These are phyloP conservation scores for Trichoderma atrobrunneum DNA, from an alignment of 2,329 filamentous ascomycete genomes.

Conservation along the genomic window DNA sequence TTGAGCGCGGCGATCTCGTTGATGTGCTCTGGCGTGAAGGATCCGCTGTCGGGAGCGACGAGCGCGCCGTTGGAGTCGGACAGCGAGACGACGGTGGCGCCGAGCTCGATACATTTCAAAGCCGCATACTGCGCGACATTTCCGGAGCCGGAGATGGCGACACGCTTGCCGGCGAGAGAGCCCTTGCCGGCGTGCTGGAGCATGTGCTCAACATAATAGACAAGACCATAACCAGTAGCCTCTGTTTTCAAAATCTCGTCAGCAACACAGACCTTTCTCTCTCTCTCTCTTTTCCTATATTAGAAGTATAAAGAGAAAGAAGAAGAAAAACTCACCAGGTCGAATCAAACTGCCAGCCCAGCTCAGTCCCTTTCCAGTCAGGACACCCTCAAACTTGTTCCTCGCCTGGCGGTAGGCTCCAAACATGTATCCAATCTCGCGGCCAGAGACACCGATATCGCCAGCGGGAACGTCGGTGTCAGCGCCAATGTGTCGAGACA, in stretches of 20 bases:
- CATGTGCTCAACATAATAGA: conserved; percentile 97
- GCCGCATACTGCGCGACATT: conserved; percentile 98
- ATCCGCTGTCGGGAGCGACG: conserved; percentile 66
- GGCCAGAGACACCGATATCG: conserved; percentile 89
- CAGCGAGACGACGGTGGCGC: conserved; percentile 85
- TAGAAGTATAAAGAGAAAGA: too few relatives aligned
- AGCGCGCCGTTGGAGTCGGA: conserved; percentile 88
- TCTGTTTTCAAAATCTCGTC: conserved; percentile 46
- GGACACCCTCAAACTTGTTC: conserved; percentile 91
- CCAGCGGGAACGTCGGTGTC: conserved; percentile 95
- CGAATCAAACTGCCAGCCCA: conserved; percentile 95
- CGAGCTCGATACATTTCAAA: conserved; percentile 94
- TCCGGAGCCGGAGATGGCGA: conserved; percentile 93
- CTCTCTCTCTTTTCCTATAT: neutral
- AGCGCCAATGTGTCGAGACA: conserved; percentile 92
- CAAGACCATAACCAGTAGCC: conserved; percentile 92
- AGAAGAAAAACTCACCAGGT: conserved; percentile 50
- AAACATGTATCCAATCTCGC: conserved; percentile 94
- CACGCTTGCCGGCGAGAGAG: conserved; percentile 83
- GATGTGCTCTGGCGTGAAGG: conserved; percentile 78
- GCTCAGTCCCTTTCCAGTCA: conserved; percentile 89
- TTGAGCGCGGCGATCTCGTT: conserved; percentile 79
- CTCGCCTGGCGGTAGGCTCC: conserved; percentile 85
- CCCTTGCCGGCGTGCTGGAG: conserved; percentile 86
- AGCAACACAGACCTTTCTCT: neutral